Evolutionary conservation across 495 filamentous ascomycete species (phyloP).

Genomic region (Penicillium pancosmium): DNA sequence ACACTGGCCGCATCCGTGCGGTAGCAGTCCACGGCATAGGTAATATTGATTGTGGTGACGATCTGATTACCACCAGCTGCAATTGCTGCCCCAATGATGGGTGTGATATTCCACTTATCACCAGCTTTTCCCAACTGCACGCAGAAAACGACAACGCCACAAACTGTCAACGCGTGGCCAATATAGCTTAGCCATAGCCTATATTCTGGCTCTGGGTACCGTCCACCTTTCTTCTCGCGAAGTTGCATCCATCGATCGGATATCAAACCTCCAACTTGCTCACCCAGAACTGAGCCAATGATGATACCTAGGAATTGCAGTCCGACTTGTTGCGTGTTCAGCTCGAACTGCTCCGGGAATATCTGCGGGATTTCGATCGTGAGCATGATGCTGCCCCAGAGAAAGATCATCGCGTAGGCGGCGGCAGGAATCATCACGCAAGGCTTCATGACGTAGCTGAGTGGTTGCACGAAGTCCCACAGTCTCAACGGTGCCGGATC

Average conservation of each 20-base stretch:
- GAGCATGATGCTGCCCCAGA: slow-evolving; percentile 48
- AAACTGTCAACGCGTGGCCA: slow-evolving; percentile 50
- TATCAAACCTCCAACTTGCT: slow-evolving; percentile 55
- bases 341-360: slow-evolving; percentile 49
- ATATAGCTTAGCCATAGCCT: slow-evolving; percentile 58
- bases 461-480: slow-evolving; percentile 52
- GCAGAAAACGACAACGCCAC: slow-evolving; percentile 54
- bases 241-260: slow-evolving; percentile 55
- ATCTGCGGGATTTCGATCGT: slow-evolving; percentile 59
- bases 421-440: slow-evolving; percentile 50
- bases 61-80: slow-evolving; percentile 58
- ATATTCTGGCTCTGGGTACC: slow-evolving; percentile 42
- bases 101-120: slow-evolving; percentile 50
- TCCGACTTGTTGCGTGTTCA: slow-evolving; percentile 56
- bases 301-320: slow-evolving; percentile 57
- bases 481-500: slow-evolving; percentile 47
- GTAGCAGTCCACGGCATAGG: slow-evolving; percentile 59
- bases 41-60: slow-evolving; percentile 58
- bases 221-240: slow-evolving; percentile 25
- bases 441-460: slow-evolving; percentile 39
- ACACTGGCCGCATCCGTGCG: slow-evolving; percentile 51
- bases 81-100: slow-evolving; percentile 54
- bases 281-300: slow-evolving; percentile 57
- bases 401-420: slow-evolving; percentile 58
- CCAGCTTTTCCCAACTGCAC: slow-evolving; percentile 47